phyloP scores from a whole-genome alignment of 495 filamentous ascomycete species.

The Delitschia confertaspora region DNA sequence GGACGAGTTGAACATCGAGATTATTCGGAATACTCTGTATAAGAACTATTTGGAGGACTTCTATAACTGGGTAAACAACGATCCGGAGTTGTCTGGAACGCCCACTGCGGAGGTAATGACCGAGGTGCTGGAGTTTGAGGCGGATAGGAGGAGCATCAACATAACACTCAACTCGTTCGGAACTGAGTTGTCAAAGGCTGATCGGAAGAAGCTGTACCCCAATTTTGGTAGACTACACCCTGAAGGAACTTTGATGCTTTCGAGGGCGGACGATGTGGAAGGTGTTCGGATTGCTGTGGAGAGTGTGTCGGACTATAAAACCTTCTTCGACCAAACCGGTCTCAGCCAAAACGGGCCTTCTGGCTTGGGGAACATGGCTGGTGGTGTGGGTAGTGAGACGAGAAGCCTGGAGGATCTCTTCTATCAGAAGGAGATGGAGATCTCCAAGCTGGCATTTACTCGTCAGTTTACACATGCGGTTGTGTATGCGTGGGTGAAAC shows the following conservation, averaged over 20 bases:
- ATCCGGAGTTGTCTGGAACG: constrained; percentile 75
- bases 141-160: constrained; percentile 93
- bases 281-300: constrained; percentile 88
- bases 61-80: constrained; percentile 76
- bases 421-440: constrained; percentile 99
- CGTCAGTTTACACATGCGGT: constrained; percentile 92
- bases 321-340: constrained; percentile 87
- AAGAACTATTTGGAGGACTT: constrained; percentile 99
- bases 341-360: constrained; percentile 60
- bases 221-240: constrained; percentile 83
- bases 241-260: constrained; percentile 90
- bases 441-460: constrained; percentile 89
- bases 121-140: constrained; percentile 92
- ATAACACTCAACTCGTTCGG: constrained; percentile 99
- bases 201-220: constrained; percentile 94
- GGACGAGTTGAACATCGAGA: constrained; percentile 99
- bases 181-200: constrained; percentile 86
- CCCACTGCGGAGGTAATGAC: constrained; percentile 90
- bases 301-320: constrained; percentile 82
- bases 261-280: constrained; percentile 89
- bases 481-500: constrained; percentile 95
- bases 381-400: constrained; percentile 58
- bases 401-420: constrained; percentile 96
- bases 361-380: constrained; percentile 73
- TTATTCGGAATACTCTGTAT: constrained; percentile 95